Evolutionary conservation across 1,284 basidiomycete species (phyloP).

Genomic region (Puccinia horiana): DNA sequence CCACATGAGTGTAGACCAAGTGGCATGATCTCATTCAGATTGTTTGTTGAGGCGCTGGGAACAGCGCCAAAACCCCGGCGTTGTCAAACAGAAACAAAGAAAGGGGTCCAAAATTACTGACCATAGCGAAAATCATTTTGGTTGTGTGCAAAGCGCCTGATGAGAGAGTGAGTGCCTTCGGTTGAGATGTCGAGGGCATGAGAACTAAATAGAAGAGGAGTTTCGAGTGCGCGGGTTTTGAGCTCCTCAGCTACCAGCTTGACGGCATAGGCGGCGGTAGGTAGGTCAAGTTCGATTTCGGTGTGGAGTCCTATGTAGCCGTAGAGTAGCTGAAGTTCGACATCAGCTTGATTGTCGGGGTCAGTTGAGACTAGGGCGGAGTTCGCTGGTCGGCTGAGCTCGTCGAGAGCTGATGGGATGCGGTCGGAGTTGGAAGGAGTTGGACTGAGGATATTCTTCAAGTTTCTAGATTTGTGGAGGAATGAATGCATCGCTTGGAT

Average conservation of each 20-base stretch:
- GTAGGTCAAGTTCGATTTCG: constrained; percentile 39
- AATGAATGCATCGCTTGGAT: constrained; percentile 2
- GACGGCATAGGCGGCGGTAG: background rate
- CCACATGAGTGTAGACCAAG: too few species aligned
- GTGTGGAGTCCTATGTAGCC: constrained; percentile 44
- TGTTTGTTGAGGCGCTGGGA: too few species aligned
- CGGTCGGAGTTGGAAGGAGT: background rate
- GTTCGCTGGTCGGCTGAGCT: background rate
- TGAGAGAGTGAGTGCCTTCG: constrained; percentile 42
- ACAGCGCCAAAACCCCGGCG: too few species aligned
- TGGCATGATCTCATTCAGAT: too few species aligned
- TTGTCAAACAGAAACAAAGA: background rate
- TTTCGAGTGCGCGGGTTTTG: constrained; percentile 40
- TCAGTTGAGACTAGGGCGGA: background rate
- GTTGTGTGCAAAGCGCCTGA: constrained; percentile 22
- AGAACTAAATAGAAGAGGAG: constrained; percentile 39
- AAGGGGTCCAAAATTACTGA: background rate
- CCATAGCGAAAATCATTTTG: constrained; percentile 2
- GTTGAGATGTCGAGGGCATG: constrained; percentile 42
- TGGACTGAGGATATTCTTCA: background rate
- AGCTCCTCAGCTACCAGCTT: constrained; percentile 34
- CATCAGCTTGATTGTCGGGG: background rate
- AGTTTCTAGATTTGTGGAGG: constrained; percentile 1
- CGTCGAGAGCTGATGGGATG: background rate
- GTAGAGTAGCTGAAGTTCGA: constrained; percentile 45